Evolutionary conservation across 257 asterid species (phyloP).

Genomic region (Fraxinus cuspidata): DNA sequence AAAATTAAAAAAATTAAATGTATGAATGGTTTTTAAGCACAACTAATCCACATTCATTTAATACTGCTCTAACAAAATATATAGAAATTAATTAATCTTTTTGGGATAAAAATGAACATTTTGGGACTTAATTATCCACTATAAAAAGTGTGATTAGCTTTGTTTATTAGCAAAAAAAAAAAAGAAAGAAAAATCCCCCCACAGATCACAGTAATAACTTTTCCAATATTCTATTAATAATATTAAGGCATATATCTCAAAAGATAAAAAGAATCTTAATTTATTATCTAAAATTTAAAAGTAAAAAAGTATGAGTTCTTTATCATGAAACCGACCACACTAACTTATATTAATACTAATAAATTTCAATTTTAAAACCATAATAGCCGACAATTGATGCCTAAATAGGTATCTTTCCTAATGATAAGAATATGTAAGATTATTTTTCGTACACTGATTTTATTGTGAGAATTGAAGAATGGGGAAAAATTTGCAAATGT

Average conservation of each 20-base stretch:
- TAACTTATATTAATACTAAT: background rate
- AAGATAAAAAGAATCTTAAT: constrained; percentile 1
- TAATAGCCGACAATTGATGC: background rate
- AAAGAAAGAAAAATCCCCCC: background rate
- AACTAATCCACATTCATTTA: background rate
- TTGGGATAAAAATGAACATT: background rate
- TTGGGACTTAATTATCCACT: background rate
- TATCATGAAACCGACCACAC: constrained; percentile 5
- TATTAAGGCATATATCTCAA: background rate
- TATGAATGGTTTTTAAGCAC: background rate
- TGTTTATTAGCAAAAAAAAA: background rate
- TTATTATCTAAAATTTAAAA: background rate
- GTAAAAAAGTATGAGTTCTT: background rate
- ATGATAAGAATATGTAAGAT: background rate
- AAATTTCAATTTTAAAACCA: background rate
- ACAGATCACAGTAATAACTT: background rate
- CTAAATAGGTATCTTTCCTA: background rate
- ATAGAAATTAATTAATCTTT: too few relatives aligned
- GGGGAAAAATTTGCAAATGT: background rate
- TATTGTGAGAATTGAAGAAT: background rate
- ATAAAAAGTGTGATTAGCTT: background rate
- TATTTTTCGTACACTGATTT: background rate
- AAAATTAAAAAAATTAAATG: too few relatives aligned
- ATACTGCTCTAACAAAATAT: too few relatives aligned
- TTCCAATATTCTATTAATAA: background rate